phyloP scores from a whole-genome alignment of 768 basidiomycete genomes.

The Cystobasidium ongulense region DNA sequence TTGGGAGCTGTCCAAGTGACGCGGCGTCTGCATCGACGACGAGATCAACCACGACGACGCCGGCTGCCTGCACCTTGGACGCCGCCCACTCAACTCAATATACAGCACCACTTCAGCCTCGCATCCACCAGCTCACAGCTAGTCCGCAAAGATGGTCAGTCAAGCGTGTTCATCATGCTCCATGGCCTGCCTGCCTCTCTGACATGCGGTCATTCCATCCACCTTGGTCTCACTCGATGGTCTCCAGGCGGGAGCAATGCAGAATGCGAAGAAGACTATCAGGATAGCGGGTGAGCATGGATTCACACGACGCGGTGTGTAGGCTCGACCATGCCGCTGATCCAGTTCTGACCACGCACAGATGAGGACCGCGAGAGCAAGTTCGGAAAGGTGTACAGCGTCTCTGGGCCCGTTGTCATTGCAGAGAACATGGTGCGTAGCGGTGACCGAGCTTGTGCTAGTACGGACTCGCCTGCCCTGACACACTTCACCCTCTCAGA shows the following conservation, averaged over 20 bases:
- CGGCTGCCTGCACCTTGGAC: too few relatives aligned
- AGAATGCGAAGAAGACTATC: conserved; percentile 41
- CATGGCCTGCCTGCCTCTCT: not conserved
- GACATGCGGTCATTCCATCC: not conserved
- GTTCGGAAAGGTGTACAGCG: conserved; percentile 83
- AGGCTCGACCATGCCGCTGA: too few relatives aligned
- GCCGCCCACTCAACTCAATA: not conserved
- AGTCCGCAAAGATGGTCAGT: conserved; percentile 3
- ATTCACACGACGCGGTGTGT: not conserved
- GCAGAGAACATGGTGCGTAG: conserved; percentile 18
- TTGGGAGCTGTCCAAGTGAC: conserved; percentile 4
- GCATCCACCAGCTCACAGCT: not conserved
- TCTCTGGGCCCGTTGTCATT: conserved; percentile 65
- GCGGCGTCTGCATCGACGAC: not conserved
- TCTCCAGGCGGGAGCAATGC: conserved; percentile 41
- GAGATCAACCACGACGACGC: not conserved
- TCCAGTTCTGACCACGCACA: conserved; percentile 7
- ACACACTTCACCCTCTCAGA: conserved; percentile 47
- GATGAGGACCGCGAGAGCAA: conserved; percentile 45
- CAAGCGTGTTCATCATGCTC: not conserved
- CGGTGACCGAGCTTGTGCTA: not conserved
- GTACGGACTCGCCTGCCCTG: not conserved
- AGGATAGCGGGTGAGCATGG: conserved; percentile 36
- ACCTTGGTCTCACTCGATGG: not conserved
- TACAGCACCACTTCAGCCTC: not conserved